phyloP scores from a whole-genome alignment of 176 grass and related monocot genomes.

The Juncus effusus region DNA sequence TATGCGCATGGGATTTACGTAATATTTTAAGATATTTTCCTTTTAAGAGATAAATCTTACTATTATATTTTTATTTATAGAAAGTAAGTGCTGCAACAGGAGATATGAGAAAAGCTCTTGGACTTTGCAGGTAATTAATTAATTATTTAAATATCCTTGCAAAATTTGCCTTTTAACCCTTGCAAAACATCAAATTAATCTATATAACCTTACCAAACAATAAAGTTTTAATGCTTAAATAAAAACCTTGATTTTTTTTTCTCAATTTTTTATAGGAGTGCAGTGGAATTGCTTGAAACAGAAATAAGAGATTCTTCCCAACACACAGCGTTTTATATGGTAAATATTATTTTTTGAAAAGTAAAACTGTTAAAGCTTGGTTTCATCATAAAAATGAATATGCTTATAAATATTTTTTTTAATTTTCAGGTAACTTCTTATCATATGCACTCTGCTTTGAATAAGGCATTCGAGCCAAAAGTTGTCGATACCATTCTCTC shows the following conservation, averaged over 20 bases:
- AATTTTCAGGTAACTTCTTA: conserved; percentile 80
- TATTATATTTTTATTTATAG: conserved; percentile 30
- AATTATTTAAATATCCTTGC: conserved; percentile 19
- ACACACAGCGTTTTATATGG: conserved; percentile 38
- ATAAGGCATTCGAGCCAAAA: conserved; percentile 73
- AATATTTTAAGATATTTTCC: too few relatives aligned
- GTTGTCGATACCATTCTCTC: conserved; percentile 75
- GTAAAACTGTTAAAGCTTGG: too few relatives aligned
- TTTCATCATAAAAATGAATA: too few relatives aligned
- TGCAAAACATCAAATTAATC: background rate
- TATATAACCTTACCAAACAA: conserved; percentile 1
- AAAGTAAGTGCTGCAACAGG: conserved; percentile 86
- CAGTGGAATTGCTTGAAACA: conserved; percentile 82
- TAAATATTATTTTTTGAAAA: conserved; percentile 40
- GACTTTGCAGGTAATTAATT: conserved; percentile 71
- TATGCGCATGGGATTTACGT: too few relatives aligned
- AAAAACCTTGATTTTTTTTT: background rate
- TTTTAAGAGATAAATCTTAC: too few relatives aligned
- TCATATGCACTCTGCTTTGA: conserved; percentile 85
- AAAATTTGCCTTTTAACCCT: background rate
- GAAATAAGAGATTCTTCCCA: conserved; percentile 40
- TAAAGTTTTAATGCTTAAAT: conserved; percentile 4
- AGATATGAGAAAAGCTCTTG: conserved; percentile 95
- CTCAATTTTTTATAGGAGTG: conserved; percentile 53
- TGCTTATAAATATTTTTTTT: background rate